Evolutionary conservation across 805 yeast species (phyloP), one percentile per base, ranked within the genome.

Genomic region (Grigorovia humatica): DNA sequence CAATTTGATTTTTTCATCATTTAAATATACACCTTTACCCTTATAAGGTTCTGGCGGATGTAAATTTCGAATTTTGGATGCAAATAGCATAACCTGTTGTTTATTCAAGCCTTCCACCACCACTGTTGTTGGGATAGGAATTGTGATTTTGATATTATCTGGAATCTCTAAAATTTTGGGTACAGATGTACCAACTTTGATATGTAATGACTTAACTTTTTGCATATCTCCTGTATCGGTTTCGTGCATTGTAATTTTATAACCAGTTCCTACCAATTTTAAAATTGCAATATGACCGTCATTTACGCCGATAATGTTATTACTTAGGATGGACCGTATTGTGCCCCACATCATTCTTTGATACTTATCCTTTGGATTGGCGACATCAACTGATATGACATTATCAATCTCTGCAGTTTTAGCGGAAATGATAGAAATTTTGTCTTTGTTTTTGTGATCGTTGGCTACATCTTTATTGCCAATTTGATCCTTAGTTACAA

Each of bases 1-100:
- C 65, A 91, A 75, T 66, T 81, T 83, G 68, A 93, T 85, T 48
- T 95, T 88, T 74, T 93, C 98, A 63, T 82, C 85, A 69, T 90
- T 86, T 48, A 93, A 84, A 66, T 85, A 93, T 48, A 93, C 85
- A 65, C 99, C 99, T 61, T 95, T 95, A 66, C 99, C 99, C 73
- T 93, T 93, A 70, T 93, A 93, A 43, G 97, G 97, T 73, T 93
- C 99, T 46, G 99, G 99, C 55, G 95, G 95, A 67, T 87, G 88
- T 75, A 81, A 81, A 60, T 79, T 80, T 68, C 98, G 83, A 57
- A 93, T 75, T 52, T 81, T 80, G 15, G 96, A 96, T 18, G 98
- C 99, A 70, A 87, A 88, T 51, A 83, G 75, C 64, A 81, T 84
- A 48, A 93, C 90, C 65, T 83, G 83, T 68, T 90, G 96, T 69